These are phyloP conservation scores for Phytopythium sindhum DNA, from an alignment of 352 stramenopile species.

Conservation along the genomic window DNA sequence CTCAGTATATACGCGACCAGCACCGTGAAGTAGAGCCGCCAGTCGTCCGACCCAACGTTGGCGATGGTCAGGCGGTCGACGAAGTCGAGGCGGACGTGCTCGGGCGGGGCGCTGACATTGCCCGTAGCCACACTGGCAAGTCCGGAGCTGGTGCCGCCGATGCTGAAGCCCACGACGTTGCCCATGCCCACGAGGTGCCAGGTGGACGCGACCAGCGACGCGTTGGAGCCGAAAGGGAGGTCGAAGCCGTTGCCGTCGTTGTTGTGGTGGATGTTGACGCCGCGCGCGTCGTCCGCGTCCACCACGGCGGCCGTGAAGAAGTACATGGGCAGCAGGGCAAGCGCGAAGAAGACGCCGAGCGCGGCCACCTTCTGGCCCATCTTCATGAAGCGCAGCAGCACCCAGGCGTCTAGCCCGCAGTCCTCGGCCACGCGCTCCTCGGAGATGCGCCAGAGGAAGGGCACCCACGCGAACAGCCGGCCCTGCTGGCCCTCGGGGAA, in stretches of 20 bases:
- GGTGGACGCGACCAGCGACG: conserved; percentile 7
- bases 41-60: conserved; percentile 59
- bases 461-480: conserved; percentile 55
- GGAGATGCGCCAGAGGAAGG: conserved; percentile 49
- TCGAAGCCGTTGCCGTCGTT: conserved; percentile 19
- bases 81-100: conserved; percentile 45
- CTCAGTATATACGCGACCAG: conserved; percentile 46
- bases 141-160: not conserved
- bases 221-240: conserved; percentile 10
- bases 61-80: conserved; percentile 68
- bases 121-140: conserved; percentile 11
- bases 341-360: conserved; percentile 44
- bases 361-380: conserved; percentile 65
- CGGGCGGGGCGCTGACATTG: conserved; percentile 17
- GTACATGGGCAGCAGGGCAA: conserved; percentile 75
- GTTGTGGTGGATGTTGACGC: conserved; percentile 19
- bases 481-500: conserved; percentile 26
- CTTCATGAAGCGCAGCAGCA: conserved; percentile 74
- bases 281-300: conserved; percentile 16
- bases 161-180: not conserved
- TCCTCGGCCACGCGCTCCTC: conserved; percentile 55
- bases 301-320: conserved; percentile 38
- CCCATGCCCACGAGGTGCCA: not conserved
- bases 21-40: conserved; percentile 61
- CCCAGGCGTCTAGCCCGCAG: conserved; percentile 67